Conservation (phyloP, 2,329 filamentous ascomycete species). For the Sporothrix mexicana region DNA sequence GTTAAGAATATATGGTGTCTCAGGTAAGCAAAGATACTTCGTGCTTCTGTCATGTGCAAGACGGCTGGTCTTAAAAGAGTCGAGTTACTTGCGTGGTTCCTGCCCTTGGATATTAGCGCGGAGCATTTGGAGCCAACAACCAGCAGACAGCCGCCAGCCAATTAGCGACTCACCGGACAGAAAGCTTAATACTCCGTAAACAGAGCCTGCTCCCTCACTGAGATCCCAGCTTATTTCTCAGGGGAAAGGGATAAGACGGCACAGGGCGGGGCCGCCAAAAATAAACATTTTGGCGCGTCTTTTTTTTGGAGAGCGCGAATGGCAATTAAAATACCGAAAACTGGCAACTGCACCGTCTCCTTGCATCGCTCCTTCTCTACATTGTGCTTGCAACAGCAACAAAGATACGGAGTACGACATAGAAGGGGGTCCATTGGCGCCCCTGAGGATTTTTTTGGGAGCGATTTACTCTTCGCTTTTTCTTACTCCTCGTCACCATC, state of each 20-base stretch:
- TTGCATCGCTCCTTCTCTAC: constrained; percentile 3
- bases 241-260: constrained; percentile 23
- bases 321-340: neutral
- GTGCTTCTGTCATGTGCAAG: neutral
- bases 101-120: neutral
- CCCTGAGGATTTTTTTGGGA: neutral
- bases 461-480: neutral
- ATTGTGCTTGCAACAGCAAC: constrained; percentile 4
- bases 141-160: neutral
- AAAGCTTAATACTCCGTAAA: constrained; percentile 28
- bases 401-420: neutral
- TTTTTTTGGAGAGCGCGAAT: constrained; percentile 7
- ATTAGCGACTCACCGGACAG: neutral
- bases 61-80: constrained; percentile 2
- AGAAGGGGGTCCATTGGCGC: constrained; percentile 6
- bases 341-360: neutral
- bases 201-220: neutral
- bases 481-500: neutral
- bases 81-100: neutral
- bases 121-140: neutral
- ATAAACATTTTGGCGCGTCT: constrained; percentile 23
- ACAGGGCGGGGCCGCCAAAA: constrained; percentile 24
- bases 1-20: neutral
- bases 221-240: neutral
- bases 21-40: neutral